Evolutionary conservation across 768 basidiomycete species (phyloP).

Genomic region (Mycena epipterygia): DNA sequence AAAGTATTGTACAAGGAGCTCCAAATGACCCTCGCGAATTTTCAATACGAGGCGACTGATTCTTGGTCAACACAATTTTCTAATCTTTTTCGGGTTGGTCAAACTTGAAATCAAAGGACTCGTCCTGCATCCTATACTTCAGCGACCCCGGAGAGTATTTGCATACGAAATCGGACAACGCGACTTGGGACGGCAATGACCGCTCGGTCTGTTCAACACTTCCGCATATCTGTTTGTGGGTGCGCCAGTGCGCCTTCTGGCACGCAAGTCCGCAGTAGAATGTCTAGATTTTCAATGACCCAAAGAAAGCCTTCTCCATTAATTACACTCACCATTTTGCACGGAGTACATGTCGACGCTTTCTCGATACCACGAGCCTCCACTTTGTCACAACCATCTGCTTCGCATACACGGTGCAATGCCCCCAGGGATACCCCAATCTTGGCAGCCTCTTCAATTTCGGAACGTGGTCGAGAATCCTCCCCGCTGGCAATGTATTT

Average conservation of each 20-base stretch:
- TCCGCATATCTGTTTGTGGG: slow-evolving; percentile 30
- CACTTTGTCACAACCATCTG: slow-evolving; percentile 29
- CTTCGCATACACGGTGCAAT: slow-evolving; percentile 40
- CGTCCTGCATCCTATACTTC: neutral
- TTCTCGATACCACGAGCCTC: slow-evolving; percentile 36
- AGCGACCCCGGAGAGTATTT: slow-evolving; percentile 10
- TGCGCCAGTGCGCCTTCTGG: slow-evolving; percentile 35
- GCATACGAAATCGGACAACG: neutral
- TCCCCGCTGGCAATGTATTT: slow-evolving; percentile 36
- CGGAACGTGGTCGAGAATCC: slow-evolving; percentile 31
- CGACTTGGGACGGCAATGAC: slow-evolving; percentile 18
- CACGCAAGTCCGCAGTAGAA: slow-evolving; percentile 38
- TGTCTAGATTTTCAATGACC: slow-evolving; percentile 26
- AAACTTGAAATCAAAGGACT: neutral
- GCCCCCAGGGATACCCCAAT: slow-evolving; percentile 39
- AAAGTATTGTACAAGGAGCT: too few relatives aligned
- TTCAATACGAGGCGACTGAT: too few relatives aligned
- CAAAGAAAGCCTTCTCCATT: neutral
- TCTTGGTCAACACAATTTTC: too few relatives aligned
- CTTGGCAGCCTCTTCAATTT: slow-evolving; percentile 42
- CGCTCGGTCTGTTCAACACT: neutral
- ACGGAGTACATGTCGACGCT: slow-evolving; percentile 34
- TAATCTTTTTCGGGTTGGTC: neutral
- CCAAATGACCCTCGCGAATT: too few relatives aligned
- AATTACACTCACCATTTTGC: slow-evolving; percentile 40